Conservation (phyloP, 345 rosid genomes). For the Angophora floribunda region DNA sequence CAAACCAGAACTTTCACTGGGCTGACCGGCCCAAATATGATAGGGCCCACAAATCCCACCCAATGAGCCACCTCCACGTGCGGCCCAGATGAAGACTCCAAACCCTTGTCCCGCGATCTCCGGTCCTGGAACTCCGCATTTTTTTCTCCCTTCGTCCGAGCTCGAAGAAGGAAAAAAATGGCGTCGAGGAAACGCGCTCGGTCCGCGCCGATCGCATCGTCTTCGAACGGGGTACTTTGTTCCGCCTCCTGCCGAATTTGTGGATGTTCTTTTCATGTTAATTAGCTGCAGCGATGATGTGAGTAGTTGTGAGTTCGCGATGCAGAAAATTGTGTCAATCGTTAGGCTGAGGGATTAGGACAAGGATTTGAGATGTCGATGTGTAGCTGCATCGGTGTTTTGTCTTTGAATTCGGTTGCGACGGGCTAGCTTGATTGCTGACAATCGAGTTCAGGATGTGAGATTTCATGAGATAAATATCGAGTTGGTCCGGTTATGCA, state of each 20-base stretch:
- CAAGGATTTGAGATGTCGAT: not conserved
- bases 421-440: not conserved
- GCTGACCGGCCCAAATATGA: too few species aligned
- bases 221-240: slow-evolving; percentile 45
- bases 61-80: not conserved
- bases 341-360: not conserved
- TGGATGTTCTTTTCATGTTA: not conserved
- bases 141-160: not conserved
- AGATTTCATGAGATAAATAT: not conserved
- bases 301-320: not conserved
- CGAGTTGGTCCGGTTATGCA: not conserved
- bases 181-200: not conserved
- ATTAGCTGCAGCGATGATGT: not conserved
- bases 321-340: not conserved
- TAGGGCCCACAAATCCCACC: not conserved
- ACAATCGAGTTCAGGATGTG: not conserved
- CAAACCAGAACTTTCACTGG: not conserved
- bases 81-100: not conserved
- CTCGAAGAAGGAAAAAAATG: not conserved
- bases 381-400: not conserved
- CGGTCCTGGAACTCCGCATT: not conserved
- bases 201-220: slow-evolving; percentile 14
- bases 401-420: not conserved
- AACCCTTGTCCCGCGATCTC: not conserved
- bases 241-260: not conserved